Percentiles rank a stretch among this genome's conserved stretches.
These are phyloP conservation scores for Globisporangium rhizosaccharum DNA, from an alignment of 352 stramenopile species.

Conservation along the genomic window DNA sequence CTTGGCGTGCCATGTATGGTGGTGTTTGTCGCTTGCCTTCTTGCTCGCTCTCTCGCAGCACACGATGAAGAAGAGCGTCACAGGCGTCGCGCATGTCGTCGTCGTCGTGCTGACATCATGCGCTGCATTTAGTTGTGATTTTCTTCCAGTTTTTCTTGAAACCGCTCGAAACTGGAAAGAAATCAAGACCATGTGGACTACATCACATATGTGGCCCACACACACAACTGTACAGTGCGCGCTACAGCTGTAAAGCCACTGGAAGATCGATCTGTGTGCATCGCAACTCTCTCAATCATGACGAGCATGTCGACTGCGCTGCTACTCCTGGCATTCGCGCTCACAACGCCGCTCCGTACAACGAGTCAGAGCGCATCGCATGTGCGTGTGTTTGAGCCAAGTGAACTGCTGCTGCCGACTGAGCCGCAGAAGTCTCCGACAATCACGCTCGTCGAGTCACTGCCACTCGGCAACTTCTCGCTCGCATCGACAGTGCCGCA, in stretches of 20 bases:
- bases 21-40: not conserved
- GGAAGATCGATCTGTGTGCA: not conserved
- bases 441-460: slow-evolving; percentile 55
- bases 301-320: not conserved
- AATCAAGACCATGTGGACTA: no score
- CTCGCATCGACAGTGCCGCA: slow-evolving; percentile 26
- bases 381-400: slow-evolving; percentile 7
- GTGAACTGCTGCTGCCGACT: not conserved
- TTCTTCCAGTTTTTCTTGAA: not conserved
- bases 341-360: not conserved
- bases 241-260: not conserved
- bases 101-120: not conserved
- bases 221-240: no score
- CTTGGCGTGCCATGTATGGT: not conserved
- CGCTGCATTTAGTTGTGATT: not conserved
- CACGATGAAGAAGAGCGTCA: slow-evolving; percentile 1
- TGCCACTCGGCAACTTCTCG: slow-evolving; percentile 58
- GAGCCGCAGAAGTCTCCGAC: slow-evolving; percentile 6
- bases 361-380: not conserved
- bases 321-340: not conserved
- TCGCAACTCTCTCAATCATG: not conserved
- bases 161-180: no score
- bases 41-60: not conserved
- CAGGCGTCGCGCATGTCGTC: not conserved
- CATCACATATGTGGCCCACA: no score